Base-by-base conservation (phyloP, 106 monocot genomes). In the Ottelia alismoides region DNA sequence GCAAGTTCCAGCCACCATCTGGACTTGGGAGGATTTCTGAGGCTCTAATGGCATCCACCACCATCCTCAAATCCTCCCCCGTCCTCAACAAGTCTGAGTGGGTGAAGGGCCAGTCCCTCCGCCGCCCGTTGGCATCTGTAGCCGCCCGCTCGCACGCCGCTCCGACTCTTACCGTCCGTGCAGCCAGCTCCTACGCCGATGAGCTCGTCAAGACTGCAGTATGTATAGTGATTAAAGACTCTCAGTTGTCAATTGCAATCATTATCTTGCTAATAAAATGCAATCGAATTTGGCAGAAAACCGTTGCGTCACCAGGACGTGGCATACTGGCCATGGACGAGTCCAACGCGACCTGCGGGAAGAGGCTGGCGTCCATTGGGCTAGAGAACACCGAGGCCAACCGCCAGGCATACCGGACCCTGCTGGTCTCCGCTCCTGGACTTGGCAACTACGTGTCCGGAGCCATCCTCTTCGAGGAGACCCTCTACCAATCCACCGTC, bases 341-440 rank as follows among this genome's bases (percentile, higher is more conserved):
- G 50, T 85, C 85, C 2, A 91, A 91, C 25, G 91, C 91, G 5
- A 91, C 91, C 11, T 91, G 85, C 28, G 91, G 91, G 19, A 91
- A 91, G 58, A 58, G 91, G n/a, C 69, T 91, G 17, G 91, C 75
- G 2, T 85, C 85, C 2, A 91, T 91, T 14, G 81, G 91, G 24
- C 72, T 91, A 25, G 91, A 91, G 72, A 91, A 91, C 85, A 91
- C 85, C 3, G 85, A 91, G 64, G 91, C 91, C 25, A 91, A 91
- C 73, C 60, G 81, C n/a, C 78, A 81, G 55, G 91, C 91, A 32
- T 91, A 91, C 78, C 65, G 85, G 51, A 91, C 91, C 20, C 85
- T 92, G 19, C 70, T 85, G 12, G 73, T 91, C 45, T 54, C 72
- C 2, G 81, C 70, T 16, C 91, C 85, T 0, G 85, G 91, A 6